Percentiles rank a stretch among this genome's conserved stretches.
Evolutionary conservation across 768 basidiomycete genomes (phyloP).

Genomic region (Udeniomyces megalosporus): DNA sequence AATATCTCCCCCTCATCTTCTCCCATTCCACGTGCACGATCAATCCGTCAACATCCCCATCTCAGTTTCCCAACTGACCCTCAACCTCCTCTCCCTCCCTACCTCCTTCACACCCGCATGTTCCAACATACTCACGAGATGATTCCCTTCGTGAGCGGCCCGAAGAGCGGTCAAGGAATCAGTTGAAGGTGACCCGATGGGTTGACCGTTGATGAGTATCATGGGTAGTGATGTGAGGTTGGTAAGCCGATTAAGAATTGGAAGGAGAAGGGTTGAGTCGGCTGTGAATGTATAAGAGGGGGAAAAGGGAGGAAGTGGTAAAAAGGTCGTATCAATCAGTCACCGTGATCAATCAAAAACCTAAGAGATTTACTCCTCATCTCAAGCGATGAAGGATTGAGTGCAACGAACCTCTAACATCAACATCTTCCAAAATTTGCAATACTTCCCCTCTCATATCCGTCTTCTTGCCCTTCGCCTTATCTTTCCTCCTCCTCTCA

Average conservation of each 20-base stretch:
- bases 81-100: background rate
- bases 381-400: no score
- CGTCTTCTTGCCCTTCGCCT: background rate
- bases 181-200: background rate
- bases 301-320: background rate
- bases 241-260: background rate
- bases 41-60: no score
- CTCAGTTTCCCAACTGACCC: no score
- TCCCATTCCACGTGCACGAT: no score
- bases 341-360: background rate
- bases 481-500: no score
- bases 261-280: background rate
- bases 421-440: background rate
- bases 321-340: background rate
- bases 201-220: background rate
- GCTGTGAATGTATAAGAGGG: background rate
- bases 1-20: no score
- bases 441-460: background rate
- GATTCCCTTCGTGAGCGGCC: no score
- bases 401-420: background rate
- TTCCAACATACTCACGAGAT: background rate
- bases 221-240: background rate
- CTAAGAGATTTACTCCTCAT: background rate
- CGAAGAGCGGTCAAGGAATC: background rate
- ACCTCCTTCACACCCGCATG: background rate